These are phyloP conservation scores for Macrophomina tecta DNA, from an alignment of 2,329 filamentous ascomycete species.

Conservation along the genomic window DNA sequence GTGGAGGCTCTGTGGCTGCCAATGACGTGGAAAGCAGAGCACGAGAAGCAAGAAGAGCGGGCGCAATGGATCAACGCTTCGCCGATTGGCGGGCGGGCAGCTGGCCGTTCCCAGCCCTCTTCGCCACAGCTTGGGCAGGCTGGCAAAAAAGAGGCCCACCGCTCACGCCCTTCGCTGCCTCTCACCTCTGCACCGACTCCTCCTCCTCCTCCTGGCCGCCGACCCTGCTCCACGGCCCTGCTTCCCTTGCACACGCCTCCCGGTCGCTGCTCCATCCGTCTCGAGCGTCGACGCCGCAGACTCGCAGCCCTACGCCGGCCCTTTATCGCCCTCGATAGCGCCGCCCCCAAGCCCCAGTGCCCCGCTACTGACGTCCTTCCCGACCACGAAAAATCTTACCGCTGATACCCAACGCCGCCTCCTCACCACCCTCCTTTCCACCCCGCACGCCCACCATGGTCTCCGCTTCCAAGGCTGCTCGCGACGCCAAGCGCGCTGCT, in stretches of 20 bases:
- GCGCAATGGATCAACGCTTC: conserved; percentile 27
- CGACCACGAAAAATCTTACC: conserved; percentile 28
- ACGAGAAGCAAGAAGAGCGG: conserved; percentile 2
- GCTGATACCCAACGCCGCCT: conserved; percentile 18
- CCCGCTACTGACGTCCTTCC: conserved; percentile 29
- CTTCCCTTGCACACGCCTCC: neutral
- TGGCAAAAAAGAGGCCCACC: conserved; percentile 21
- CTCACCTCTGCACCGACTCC: conserved; percentile 13
- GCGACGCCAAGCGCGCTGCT: conserved; percentile 68
- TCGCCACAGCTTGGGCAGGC: conserved; percentile 26
- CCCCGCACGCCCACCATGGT: conserved; percentile 58
- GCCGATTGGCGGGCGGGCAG: conserved; percentile 26
- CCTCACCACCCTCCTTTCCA: conserved; percentile 27
- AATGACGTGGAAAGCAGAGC: neutral
- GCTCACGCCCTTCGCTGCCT: neutral
- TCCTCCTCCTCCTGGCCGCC: neutral
- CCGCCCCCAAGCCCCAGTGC: conserved; percentile 22
- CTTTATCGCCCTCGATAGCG: conserved; percentile 28
- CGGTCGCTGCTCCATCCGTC: neutral
- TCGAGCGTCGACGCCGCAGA: conserved; percentile 11
- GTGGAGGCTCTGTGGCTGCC: too few species aligned
- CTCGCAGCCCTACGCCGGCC: conserved; percentile 26
- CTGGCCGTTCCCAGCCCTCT: conserved; percentile 25
- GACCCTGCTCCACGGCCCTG: conserved; percentile 11
- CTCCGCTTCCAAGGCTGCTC: conserved; percentile 72